Percentiles rank a stretch among this genome's conserved stretches.
phyloP scores from a whole-genome alignment of 1,139 yeast species.

The Scheffersomyces titani region DNA sequence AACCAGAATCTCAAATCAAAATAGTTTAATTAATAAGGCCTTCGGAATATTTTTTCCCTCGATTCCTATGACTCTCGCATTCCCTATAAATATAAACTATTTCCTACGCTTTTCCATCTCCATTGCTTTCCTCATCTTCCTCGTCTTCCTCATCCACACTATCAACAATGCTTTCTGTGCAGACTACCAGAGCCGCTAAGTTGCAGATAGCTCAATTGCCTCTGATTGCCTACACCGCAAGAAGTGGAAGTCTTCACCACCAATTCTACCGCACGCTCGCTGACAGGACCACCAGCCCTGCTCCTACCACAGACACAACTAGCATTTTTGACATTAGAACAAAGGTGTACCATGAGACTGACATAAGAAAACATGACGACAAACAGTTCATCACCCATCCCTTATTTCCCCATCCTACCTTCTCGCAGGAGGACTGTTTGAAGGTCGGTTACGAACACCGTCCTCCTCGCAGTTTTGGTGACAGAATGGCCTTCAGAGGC shows the following conservation, averaged over 20 bases:
- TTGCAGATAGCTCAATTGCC: background rate
- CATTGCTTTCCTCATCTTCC: background rate
- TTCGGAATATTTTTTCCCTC: background rate
- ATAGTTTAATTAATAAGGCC: no score
- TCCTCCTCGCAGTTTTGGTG: conserved; percentile 48
- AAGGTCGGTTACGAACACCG: conserved; percentile 54
- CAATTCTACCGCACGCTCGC: background rate
- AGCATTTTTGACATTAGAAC: conserved; percentile 28
- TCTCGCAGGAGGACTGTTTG: conserved; percentile 47
- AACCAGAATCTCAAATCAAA: no score
- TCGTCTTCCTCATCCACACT: background rate
- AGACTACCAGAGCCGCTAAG: background rate
- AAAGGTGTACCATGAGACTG: conserved; percentile 24
- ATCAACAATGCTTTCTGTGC: background rate
- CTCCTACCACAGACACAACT: background rate
- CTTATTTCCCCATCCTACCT: conserved; percentile 59
- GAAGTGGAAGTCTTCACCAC: background rate
- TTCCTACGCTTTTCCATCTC: background rate
- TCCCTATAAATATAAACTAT: background rate
- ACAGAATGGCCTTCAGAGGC: conserved; percentile 52
- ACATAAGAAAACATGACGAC: conserved; percentile 28
- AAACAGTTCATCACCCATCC: conserved; percentile 41
- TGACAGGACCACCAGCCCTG: background rate
- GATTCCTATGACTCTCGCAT: background rate
- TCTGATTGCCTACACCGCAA: background rate